Evolutionary conservation across 2,329 filamentous ascomycete species (phyloP), one percentile per base, ranked within the genome.

Genomic region (Ascosphaera acerosa): DNA sequence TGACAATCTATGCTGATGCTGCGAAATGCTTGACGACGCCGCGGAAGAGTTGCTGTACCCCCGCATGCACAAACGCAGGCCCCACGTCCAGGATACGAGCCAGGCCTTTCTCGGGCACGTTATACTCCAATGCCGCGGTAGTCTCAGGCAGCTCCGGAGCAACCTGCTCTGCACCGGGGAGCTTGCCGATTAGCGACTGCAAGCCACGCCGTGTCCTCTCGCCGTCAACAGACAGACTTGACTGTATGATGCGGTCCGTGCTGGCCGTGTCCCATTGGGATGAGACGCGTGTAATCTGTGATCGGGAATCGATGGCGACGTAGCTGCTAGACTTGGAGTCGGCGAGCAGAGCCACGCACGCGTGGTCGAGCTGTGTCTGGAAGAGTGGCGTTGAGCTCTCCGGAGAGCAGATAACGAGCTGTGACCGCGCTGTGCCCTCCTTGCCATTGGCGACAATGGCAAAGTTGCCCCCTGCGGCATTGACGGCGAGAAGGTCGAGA

Each of bases 241-340:
- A 35, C 35, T 12, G 44, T 34, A 22, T 44, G 40, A n/a, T 36
- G 30, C 17, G 36, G 39, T 29, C 41, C 35, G 22, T 46, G 41
- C n/a, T n/a, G 3, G 41, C 34, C 4, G 38, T 36, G 31, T 41
- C 46, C 15, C 40, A 40, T 31, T 38, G 29, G 18, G 43, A 46
- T 17, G 44, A 41, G 29, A 52, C 37, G 23, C 45, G 46, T 53
- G 68, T 70, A 23, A 90, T 58, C 42, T 76, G 72, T 10, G 78
- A 77, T 0, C 66, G 60, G n/a, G 72, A 62, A 46, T 90, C 80
- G 4, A 91, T 51, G 6, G 73, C 54, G 23, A 87, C 55, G 47
- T 78, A 91, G 3, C 80, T 78, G 29, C 66, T 69, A 2, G 68
- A 65, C 14, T 60, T 61, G 9, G 62, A 57, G 14, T 66, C 61